Evolutionary conservation across 2,329 filamentous ascomycete species (phyloP), one percentile per base, ranked within the genome.

Genomic region (Exophiala sp.): DNA sequence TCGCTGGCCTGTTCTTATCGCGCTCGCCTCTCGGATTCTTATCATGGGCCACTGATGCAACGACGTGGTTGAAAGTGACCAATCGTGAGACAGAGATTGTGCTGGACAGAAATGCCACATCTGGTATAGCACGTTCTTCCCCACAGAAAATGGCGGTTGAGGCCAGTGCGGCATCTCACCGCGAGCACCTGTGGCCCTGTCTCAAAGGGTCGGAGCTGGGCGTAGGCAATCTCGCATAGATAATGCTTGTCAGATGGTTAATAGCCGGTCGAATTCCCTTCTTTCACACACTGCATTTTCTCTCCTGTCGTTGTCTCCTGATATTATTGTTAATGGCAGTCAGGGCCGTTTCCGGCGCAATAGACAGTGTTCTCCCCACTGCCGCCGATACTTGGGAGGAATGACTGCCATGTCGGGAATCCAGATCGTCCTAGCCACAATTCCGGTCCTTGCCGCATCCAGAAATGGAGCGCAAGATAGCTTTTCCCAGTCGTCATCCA

Each of bases 291-390:
- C 34, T 3, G 29, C 27, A 19, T 38, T 16, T 19, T 41, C 30
- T 22, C 11, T 16, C 16, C 39, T 21, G 13, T 32, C 14, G 2
- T 13, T 22, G 29, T 44, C 43, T 50, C 34, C 24, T 48, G 39
- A 42, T 23, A 27, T 32, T 19, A 29, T 30, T 3, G n/a, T 10
- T n/a, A n/a, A n/a, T n/a, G n/a, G n/a, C n/a, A n/a, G 22, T 38
- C 37, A 55, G n/a, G 30, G 3, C 14, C 30, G 32, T 13, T 72
- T 80, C 58, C 80, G 79, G 62, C 79, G 78, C 57, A 97, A 69
- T 45, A 98, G 73, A 66, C 93, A 98, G 67, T 97, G 94, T 46
- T 81, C 76, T 14, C 89, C 93, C 88, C 90, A 97, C 67, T 81
- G 82, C 50, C 91, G 80, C 60, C 76, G 80, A 57, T 81, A 83